Base-by-base conservation (phyloP, 1,284 basidiomycete genomes). In the Ceratorhiza oryzae-sativae region DNA sequence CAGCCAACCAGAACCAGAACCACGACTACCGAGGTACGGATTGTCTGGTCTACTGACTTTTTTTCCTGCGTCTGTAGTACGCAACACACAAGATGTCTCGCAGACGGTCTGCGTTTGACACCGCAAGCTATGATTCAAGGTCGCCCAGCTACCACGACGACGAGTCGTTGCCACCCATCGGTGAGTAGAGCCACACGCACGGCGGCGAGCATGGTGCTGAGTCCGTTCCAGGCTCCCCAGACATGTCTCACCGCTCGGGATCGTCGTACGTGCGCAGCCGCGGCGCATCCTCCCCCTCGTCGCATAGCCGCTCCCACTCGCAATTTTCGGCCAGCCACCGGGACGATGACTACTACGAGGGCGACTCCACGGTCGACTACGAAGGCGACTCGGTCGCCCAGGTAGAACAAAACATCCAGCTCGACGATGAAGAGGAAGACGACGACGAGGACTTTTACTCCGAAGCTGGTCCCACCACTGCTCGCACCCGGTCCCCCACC, bases 311-410 rank as follows among this genome's bases (percentile, higher is more conserved):
- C 27, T 36, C 53, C 32, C 53, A 56, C 32, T 56, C 53, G 53
- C 53, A 56, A 36, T 56, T 56, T 56, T 56, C 53, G 9, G 42
- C 9, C 3, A 56, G 32, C 32, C 53, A 56, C 53, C 49, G 49
- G 10, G 30, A 36, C 53, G 53, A 56, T n/a, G 53, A 56, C 32
- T 56, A 60, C 36, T 42, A 68, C 65, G 65, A 68, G 41, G 65
- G 65, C 34, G 65, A 68, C 23, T 55, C 65, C 10, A 68, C 65
- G 12, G 51, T 68, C 49, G 49, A 68, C 30, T 60, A 60, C 58
- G 65, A 68, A 46, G 65, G 53, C 41, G 65, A 68, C 65, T 68
- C 65, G 49, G 65, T 51, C 53, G 51, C 65, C 15, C 49, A 68
- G 34, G 53, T 68, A 51, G 65, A 68, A 23, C n/a, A 51, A 34